These are phyloP conservation scores for Paraconiothyrium brasiliense DNA, from an alignment of 2,329 filamentous ascomycete genomes.

Conservation along the genomic window DNA sequence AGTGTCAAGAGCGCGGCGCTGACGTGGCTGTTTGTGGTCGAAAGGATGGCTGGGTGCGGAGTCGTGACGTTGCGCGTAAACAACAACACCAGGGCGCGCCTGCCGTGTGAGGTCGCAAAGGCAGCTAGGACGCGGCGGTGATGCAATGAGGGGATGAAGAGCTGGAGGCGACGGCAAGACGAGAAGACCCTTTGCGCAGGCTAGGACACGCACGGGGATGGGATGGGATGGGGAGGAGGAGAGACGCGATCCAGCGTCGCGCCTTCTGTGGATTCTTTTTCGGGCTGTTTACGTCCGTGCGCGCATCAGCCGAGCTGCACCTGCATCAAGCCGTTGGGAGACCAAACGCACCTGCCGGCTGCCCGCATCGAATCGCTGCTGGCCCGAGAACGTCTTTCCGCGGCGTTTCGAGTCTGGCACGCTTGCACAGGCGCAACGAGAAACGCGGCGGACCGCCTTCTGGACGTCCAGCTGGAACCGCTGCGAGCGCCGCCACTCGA, in stretches of 20 bases:
- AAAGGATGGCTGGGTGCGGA: conserved; percentile 23
- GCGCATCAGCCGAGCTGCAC: conserved; percentile 16
- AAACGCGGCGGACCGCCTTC: conserved; percentile 7
- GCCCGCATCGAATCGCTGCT: conserved; percentile 31
- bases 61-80: conserved; percentile 32
- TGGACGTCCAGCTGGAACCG: neutral
- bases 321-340: conserved; percentile 29
- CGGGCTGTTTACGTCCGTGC: conserved; percentile 15
- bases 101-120: conserved; percentile 10
- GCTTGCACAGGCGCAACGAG: conserved; percentile 28
- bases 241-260: conserved; percentile 29
- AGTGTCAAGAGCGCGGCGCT: conserved; percentile 24
- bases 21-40: conserved; percentile 29
- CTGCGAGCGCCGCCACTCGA: neutral
- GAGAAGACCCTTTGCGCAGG: conserved; percentile 28
- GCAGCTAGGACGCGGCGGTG: conserved; percentile 22
- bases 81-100: conserved; percentile 30
- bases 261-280: conserved; percentile 28
- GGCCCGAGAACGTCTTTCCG: conserved; percentile 7
- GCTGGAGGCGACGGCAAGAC: neutral
- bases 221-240: conserved; percentile 25
- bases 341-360: conserved; percentile 6
- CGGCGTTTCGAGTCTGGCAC: conserved; percentile 14
- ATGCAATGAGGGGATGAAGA: conserved; percentile 23
- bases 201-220: conserved; percentile 19